Conservation (phyloP, 2,329 filamentous ascomycete species). For the Colletotrichum tofieldiae region DNA sequence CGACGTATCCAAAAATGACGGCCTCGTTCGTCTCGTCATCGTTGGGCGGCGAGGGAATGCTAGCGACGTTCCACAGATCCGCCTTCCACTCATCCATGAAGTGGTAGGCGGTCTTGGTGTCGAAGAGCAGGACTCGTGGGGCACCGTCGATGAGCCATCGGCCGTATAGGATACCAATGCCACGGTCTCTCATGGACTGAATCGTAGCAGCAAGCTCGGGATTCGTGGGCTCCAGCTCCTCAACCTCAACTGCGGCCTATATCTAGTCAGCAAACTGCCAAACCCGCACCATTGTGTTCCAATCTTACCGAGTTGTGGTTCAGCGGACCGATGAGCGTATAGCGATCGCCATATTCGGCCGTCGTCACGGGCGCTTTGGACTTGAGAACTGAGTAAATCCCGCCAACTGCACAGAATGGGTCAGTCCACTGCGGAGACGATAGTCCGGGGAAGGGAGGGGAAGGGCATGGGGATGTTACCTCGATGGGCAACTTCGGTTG, state of each 20-base stretch:
- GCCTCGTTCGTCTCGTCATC: slow-evolving; percentile 98
- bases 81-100: slow-evolving; percentile 97
- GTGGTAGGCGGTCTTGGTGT: slow-evolving; percentile 92
- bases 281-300: neutral
- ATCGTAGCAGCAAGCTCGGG: slow-evolving; percentile 87
- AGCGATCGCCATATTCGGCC: slow-evolving; percentile 97
- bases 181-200: slow-evolving; percentile 91
- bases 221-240: slow-evolving; percentile 88
- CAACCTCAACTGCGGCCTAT: slow-evolving; percentile 96
- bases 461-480: slow-evolving; percentile 68
- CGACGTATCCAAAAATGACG: slow-evolving; percentile 96
- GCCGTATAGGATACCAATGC: slow-evolving; percentile 91
- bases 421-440: slow-evolving; percentile 46
- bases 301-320: slow-evolving; percentile 87
- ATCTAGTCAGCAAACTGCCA: slow-evolving; percentile 33
- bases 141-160: slow-evolving; percentile 98
- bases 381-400: slow-evolving; percentile 99
- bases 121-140: slow-evolving; percentile 92
- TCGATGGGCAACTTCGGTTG: slow-evolving; percentile 97
- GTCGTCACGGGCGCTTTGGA: slow-evolving; percentile 98
- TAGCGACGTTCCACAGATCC: slow-evolving; percentile 92
- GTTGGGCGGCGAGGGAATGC: slow-evolving; percentile 92
- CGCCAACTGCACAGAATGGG: slow-evolving; percentile 78
- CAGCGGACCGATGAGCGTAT: slow-evolving; percentile 94
- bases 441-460: slow-evolving; percentile 11